Base-by-base conservation (phyloP, 2,329 filamentous ascomycete species). In the Epichloe uncinata region DNA sequence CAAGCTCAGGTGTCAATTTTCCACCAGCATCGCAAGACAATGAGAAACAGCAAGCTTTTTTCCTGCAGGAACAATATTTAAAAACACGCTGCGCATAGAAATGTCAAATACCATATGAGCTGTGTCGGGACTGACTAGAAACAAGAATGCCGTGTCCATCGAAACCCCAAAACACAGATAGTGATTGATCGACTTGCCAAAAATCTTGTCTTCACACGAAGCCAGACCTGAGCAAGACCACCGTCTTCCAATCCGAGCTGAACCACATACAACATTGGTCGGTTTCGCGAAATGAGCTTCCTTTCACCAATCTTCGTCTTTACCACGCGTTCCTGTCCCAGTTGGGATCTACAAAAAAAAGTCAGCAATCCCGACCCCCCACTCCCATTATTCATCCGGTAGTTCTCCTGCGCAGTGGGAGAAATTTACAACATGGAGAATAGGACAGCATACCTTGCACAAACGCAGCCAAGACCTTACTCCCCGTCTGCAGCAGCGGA, bases 401-500 rank as follows among this genome's bases (percentile, higher is more conserved):
- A 30, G 8, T 30, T 30, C 30, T 30, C 30, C 35, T n/a, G 12
- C 35, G 30, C 18, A 9, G 18, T 9, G 12, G 6, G 16, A 22
- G 9, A 3, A 18, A 7, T 11, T 37, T 16, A 40, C 13, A 38
- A 13, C 11, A 48, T 30, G 30, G 15, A 9, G 7, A 26, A 22
- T 4, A 1, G 22, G 18, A 13, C 13, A 34, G 4, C 37, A 59
- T 63, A 95, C 90, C 93, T 72, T 98, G 93, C 63, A 98, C 90
- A 73, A 97, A 98, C 33, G 87, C 87, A 12, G 90, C 91, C 60
- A 98, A 70, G 52, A 98, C 93, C 71, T 97, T 95, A 69, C 89
- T 96, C 48, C 93, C 93, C 33, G 93, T 98, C 78, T 98, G 93
- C 69, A 98, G 70, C 61, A 98, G 74, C 59, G 93, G 93, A 68